Conservation (phyloP, 75 land plant species). For the Azolla pinnata region DNA sequence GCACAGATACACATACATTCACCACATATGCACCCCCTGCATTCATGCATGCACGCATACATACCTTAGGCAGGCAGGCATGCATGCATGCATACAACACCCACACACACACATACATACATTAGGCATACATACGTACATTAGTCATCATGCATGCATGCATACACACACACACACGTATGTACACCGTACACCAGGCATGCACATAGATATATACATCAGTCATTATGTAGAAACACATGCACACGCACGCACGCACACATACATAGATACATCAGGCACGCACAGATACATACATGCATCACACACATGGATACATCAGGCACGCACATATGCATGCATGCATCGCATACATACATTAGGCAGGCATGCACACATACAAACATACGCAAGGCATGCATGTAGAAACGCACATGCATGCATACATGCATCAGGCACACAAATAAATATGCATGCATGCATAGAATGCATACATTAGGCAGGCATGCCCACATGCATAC, state of each 20-base stretch:
- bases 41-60: neutral
- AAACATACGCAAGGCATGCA: neutral
- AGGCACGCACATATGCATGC: neutral
- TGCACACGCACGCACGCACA: neutral
- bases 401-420: neutral
- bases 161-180: neutral
- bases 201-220: neutral
- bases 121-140: too few species aligned
- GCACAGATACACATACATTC: neutral
- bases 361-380: neutral
- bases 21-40: too few species aligned
- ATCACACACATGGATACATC: neutral
- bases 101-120: neutral
- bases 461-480: too few species aligned
- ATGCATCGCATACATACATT: too few species aligned
- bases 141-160: neutral
- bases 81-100: neutral
- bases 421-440: neutral
- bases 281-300: neutral
- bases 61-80: neutral
- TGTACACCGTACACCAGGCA: too few species aligned
- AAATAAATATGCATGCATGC: neutral
- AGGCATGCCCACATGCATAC: neutral
- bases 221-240: neutral
- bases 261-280: neutral